These are phyloP conservation scores for Exophiala mesophila DNA, from an alignment of 2,329 filamentous ascomycete species.

Conservation along the genomic window DNA sequence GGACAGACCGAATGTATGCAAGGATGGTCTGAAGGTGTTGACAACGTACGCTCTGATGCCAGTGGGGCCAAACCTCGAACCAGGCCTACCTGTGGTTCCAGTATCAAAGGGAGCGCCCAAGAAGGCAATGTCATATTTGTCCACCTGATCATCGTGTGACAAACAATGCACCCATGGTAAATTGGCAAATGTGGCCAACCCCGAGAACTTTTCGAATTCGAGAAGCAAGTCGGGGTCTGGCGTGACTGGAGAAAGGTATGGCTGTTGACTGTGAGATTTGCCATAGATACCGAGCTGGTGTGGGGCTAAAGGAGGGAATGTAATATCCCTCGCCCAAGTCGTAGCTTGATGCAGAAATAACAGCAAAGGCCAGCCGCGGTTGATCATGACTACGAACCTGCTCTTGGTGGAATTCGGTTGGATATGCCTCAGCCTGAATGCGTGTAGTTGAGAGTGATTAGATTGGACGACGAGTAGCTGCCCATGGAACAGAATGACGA, in stretches of 20 bases:
- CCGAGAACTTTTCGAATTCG: conserved; percentile 38
- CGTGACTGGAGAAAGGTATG: conserved; percentile 16
- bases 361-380: not conserved
- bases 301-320: conserved; percentile 29
- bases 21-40: no score
- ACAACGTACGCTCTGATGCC: conserved; percentile 41
- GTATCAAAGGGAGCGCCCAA: conserved; percentile 51
- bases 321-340: conserved; percentile 25
- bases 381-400: not conserved
- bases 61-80: conserved; percentile 49
- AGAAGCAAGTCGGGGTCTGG: conserved; percentile 38
- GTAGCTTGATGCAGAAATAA: conserved; percentile 5
- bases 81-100: conserved; percentile 48
- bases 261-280: not conserved
- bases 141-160: conserved; percentile 22
- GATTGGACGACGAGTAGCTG: no score
- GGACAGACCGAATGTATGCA: no score
- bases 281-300: conserved; percentile 17
- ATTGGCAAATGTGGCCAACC: conserved; percentile 32
- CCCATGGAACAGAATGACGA: no score
- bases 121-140: conserved; percentile 39
- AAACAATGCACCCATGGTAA: conserved; percentile 33
- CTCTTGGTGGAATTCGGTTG: no score
- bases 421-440: no score
- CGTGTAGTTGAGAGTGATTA: no score